Evolutionary conservation across 139 green algal species (phyloP), one percentile per base, ranked within the genome.

Genomic region (Mychonastes homosphaera): DNA sequence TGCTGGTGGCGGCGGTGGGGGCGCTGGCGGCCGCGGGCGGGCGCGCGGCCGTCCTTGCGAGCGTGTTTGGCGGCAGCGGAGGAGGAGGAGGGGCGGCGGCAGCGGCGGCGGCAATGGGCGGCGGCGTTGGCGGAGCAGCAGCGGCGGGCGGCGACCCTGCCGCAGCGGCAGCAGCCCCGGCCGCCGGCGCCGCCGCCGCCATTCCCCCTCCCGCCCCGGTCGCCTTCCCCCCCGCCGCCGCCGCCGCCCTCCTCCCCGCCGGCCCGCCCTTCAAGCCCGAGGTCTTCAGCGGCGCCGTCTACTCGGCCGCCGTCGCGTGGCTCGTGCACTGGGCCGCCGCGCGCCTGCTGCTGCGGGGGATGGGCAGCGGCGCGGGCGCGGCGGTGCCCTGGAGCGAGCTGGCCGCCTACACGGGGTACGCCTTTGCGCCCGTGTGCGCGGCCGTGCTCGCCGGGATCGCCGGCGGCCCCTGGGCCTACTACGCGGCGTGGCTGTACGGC

Each of bases 401-500:
- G 45, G 56, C 75, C 13, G 76, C 83, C 0, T 97, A 96, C 57
- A 81, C 79, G 9, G 89, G 89, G 32, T 95, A 95, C 65, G 33
- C 74, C 12, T 89, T 93, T 58, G 71, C 85, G 26, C 60, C 69
- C 4, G 73, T 82, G 7, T 85, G 77, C 62, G 15, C 62, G 18
- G 49, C 62, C 4, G 61, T 70, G 2, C 16, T 71, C 21, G 68
- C 46, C 28, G 66, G 68, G 4, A 10, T 21, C 4, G 15, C 21
- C 16, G 54, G 64, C 75, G 84, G 80, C 9, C 58, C 63, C 6
- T 78, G 69, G 53, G 71, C 62, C 0, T 95, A 86, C 58, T 81
- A 84, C 18, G 63, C 30, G 0, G 47, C 71, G 7, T 86, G 85
- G 72, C 47, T 73, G 12, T 97, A 94, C 67, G 75, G 80, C 34